Base-by-base conservation (phyloP, 331 rosid species). In the Malus hybrid region DNA sequence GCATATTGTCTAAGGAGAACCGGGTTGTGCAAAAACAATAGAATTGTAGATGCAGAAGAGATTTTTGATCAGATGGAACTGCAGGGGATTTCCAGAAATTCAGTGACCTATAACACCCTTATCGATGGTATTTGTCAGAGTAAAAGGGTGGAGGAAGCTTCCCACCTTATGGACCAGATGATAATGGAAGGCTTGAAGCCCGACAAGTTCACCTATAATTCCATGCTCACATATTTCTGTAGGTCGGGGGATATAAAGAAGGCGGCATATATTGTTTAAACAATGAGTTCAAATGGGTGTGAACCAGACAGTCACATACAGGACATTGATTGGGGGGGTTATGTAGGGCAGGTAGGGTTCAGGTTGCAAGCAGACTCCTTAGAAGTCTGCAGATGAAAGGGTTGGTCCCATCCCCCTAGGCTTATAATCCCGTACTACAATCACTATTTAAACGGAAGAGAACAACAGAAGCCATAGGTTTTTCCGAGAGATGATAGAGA, bases 11-110 rank as follows among this genome's bases (percentile, higher is more conserved):
- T 55, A 94, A 84, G 86, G 93, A 84, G 86, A 86, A 90, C 70
- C 91, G 78, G 76, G 69, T 83, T 94, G 54, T 92, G 97, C 83
- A 92, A 92, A 83, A 86, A 86, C 85, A 85, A 77, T 78, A 86
- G 89, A 86, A 81, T 92, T 70, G 90, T 69, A 77, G 93, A 87
- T 44, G 97, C 96, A 6, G 97, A 94, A 76, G 97, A 90, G 73
- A 84, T 94, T 76, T 94, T 94, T 77, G 99, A 94, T 82, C 90
- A 87, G 87, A 94, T 94, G 97, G 99, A 94, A 78, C 85, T 94
- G 71, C 87, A 80, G 10, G 99, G 97, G 70, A 89, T 92, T 80
- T 94, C 96, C 2, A 88, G 96, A 86, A 87, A 86, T 79, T 80
- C 96, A 1, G 87, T 92, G 69, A 88, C 93, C 22, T 94, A 94